Percentiles rank a stretch among this genome's conserved stretches.
Evolutionary conservation across 2,329 filamentous ascomycete species (phyloP).

Genomic region (Tolypocladium album): DNA sequence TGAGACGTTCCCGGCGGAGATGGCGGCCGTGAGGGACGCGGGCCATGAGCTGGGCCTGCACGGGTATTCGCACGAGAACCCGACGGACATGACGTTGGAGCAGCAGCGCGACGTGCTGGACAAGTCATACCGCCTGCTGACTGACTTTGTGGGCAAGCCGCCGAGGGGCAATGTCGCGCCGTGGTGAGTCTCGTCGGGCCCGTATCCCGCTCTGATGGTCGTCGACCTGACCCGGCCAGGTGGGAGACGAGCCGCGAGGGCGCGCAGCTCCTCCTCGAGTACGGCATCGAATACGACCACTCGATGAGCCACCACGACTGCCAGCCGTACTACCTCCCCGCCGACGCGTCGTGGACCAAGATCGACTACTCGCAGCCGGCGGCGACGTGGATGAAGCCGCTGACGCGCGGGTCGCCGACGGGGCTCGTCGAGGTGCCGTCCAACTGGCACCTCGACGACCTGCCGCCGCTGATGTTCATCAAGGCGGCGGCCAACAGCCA

Average conservation of each 20-base stretch:
- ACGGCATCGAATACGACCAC: constrained; percentile 62
- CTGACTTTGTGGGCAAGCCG: constrained; percentile 57
- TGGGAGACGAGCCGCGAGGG: constrained; percentile 65
- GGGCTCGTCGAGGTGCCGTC: constrained; percentile 55
- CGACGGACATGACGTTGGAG: constrained; percentile 59
- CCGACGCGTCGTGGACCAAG: constrained; percentile 54
- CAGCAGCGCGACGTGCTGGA: constrained; percentile 67
- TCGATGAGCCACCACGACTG: constrained; percentile 55
- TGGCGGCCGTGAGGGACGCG: constrained; percentile 31
- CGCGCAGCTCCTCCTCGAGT: constrained; percentile 51
- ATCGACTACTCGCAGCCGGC: constrained; percentile 57
- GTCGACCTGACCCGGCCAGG: neutral
- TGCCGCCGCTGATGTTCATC: constrained; percentile 64
- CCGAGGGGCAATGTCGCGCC: constrained; percentile 64
- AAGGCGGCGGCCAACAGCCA: constrained; percentile 56
- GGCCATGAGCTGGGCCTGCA: constrained; percentile 47
- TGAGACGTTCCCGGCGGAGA: constrained; percentile 37
- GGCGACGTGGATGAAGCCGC: constrained; percentile 55
- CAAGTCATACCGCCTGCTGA: constrained; percentile 62
- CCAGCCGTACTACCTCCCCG: constrained; percentile 51
- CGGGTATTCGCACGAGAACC: constrained; percentile 67
- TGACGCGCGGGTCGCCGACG: constrained; percentile 45
- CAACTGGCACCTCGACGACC: constrained; percentile 46
- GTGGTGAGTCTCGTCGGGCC: constrained; percentile 22
- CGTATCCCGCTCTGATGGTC: too few relatives aligned